Evolutionary conservation across 345 rosid species (phyloP).

Genomic region (Eucalyptus erythrocorys): DNA sequence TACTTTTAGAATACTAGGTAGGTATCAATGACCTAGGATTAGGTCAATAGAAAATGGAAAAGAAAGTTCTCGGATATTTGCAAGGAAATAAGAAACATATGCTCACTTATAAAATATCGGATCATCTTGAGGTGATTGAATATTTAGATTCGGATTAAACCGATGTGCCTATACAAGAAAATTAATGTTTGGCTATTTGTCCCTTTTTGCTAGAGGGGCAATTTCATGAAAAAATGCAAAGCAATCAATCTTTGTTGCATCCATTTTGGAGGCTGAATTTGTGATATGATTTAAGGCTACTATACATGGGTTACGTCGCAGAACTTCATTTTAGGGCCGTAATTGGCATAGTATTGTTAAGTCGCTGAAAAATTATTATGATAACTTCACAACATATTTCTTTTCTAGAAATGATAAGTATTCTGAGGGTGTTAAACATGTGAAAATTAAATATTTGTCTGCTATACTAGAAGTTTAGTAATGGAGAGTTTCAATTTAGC

Average conservation of each 20-base stretch:
- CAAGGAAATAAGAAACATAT: no score
- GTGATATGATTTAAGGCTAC: constrained; percentile 1
- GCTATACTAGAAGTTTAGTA: neutral
- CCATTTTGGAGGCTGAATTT: neutral
- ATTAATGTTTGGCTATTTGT: neutral
- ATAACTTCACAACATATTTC: neutral
- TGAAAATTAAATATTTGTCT: neutral
- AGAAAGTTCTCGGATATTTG: neutral
- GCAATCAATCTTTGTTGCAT: neutral
- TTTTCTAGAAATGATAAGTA: neutral
- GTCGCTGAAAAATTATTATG: neutral
- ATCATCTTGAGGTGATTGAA: neutral
- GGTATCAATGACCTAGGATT: neutral
- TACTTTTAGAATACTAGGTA: neutral
- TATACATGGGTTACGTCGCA: neutral
- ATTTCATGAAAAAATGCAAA: constrained; percentile 1
- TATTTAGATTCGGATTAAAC: neutral
- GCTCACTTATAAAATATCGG: neutral
- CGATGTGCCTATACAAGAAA: neutral
- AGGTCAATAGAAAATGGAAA: neutral
- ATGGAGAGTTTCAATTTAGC: neutral
- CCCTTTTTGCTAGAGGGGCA: neutral
- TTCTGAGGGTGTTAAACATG: neutral
- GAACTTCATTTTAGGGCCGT: neutral
- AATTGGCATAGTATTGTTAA: neutral